phyloP scores from a whole-genome alignment of 257 asterid species.

The Schizonepeta tenuifolia region DNA sequence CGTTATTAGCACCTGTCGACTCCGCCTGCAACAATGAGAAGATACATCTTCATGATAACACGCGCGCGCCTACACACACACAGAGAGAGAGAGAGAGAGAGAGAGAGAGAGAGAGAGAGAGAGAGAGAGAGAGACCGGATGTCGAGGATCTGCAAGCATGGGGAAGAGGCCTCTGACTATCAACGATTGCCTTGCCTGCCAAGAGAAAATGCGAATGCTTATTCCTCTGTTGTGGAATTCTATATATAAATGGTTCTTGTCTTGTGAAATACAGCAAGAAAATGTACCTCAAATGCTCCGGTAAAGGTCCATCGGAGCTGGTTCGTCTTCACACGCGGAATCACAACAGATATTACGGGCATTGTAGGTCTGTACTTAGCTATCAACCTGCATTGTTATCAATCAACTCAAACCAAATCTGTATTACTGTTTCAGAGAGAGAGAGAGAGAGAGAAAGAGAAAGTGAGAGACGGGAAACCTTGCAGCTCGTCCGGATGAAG shows the following conservation, averaged over 20 bases:
- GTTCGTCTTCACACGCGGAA: conserved; percentile 83
- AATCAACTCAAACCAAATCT: not conserved
- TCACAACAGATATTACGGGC: conserved; percentile 91
- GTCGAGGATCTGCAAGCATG: conserved; percentile 92
- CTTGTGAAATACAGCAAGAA: not conserved
- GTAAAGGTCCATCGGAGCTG: conserved; percentile 84
- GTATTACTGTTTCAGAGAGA: not conserved
- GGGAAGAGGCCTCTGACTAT: conserved; percentile 89
- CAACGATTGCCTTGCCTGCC: conserved; percentile 83
- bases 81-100: not conserved
- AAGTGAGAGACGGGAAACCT: conserved; percentile 45
- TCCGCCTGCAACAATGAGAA: conserved; percentile 55
- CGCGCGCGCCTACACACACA: no score
- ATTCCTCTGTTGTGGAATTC: not conserved
- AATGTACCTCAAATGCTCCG: conserved; percentile 81
- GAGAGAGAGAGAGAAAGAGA: not conserved
- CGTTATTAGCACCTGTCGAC: conserved; percentile 57
- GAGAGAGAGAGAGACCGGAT: conserved; percentile 47
- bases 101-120: not conserved
- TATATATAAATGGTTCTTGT: not conserved
- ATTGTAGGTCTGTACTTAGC: conserved; percentile 95
- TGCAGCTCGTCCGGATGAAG: conserved; percentile 92
- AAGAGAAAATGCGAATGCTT: not conserved
- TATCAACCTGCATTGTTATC: conserved; percentile 60
- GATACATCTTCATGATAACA: not conserved